Base-by-base conservation (phyloP, 805 yeast species). In the Starmera quercuum region DNA sequence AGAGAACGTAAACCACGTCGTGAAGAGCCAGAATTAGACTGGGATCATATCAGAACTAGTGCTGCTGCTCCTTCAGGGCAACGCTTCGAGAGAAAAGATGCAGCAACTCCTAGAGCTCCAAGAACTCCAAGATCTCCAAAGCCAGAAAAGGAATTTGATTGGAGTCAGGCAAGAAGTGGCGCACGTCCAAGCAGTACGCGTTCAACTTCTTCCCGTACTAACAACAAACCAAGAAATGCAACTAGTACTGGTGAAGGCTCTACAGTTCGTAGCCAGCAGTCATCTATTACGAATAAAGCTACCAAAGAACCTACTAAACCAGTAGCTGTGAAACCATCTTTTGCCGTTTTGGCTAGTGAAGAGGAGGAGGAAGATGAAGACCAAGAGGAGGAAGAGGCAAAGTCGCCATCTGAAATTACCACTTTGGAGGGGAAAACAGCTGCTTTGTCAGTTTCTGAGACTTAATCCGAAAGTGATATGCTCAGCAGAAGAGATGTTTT, bases 11-110 rank as follows among this genome's bases (percentile, higher is more conserved):
- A 39, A 37, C 56, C 48, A 37, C 58, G 64, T 53, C 62, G 61
- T 39, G 71, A 64, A 45, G 75, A 66, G 45, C 71, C 73, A 23
- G 73, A 73, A 17, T 61, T 73, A 36, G 83, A 78, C 56, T 75
- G 82, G 76, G 59, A 63, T 39, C 47, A 48, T 38, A 63, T 56
- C 36, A 63, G 67, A 62, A 64, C 6, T 49, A 62, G 28, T 51
- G 56, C 19, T 58, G 45, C 20, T 51, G 48, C 42, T 40, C 45
- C 38, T 44, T 36, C 49, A 45, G 42, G n/a, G n/a, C n/a, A n/a
- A n/a, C n/a, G n/a, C n/a, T n/a, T n/a, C n/a, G n/a, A n/a, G n/a
- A 53, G 40, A 34, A 47, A 35, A 40, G 13, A n/a, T 14, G 14
- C 8, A 20, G 31, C n/a, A 10, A 29, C n/a, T n/a, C 45, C 53